Evolutionary conservation across 163 green algal genomes (phyloP).

Genomic region (Scenedesmus sp.): DNA sequence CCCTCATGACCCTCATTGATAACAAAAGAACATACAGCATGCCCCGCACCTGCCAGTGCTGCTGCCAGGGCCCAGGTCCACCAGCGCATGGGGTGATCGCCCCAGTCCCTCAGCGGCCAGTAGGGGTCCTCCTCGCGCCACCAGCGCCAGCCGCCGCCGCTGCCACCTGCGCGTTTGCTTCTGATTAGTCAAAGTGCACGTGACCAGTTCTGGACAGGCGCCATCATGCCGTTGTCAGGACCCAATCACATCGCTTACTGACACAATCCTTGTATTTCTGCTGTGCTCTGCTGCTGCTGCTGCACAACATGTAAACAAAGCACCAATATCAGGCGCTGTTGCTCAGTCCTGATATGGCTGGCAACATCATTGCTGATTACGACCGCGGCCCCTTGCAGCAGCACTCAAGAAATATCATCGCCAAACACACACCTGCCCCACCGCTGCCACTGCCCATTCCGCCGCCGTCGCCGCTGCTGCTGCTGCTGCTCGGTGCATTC

Average conservation of each 20-base stretch:
- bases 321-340: too few relatives aligned
- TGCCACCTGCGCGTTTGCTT: neutral
- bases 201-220: too few relatives aligned
- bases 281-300: too few relatives aligned
- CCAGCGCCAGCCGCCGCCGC: slow-evolving; percentile 34
- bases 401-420: neutral
- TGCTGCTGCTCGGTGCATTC: neutral
- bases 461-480: slow-evolving; percentile 31
- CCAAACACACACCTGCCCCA: slow-evolving; percentile 1
- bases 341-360: too few relatives aligned
- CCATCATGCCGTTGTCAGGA: too few relatives aligned
- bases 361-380: too few relatives aligned
- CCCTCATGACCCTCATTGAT: too few relatives aligned
- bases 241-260: too few relatives aligned
- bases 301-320: too few relatives aligned
- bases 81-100: slow-evolving; percentile 72
- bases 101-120: slow-evolving; percentile 66
- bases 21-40: neutral
- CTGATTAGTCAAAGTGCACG: too few relatives aligned
- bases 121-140: slow-evolving; percentile 74
- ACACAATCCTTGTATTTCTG: too few relatives aligned
- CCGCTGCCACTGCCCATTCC: slow-evolving; percentile 20
- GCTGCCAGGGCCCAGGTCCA: slow-evolving; percentile 66
- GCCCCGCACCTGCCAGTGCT: slow-evolving; percentile 54
- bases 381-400: too few relatives aligned